phyloP scores from a whole-genome alignment of 2,329 filamentous ascomycete genomes.

The Apiospora aurea region DNA sequence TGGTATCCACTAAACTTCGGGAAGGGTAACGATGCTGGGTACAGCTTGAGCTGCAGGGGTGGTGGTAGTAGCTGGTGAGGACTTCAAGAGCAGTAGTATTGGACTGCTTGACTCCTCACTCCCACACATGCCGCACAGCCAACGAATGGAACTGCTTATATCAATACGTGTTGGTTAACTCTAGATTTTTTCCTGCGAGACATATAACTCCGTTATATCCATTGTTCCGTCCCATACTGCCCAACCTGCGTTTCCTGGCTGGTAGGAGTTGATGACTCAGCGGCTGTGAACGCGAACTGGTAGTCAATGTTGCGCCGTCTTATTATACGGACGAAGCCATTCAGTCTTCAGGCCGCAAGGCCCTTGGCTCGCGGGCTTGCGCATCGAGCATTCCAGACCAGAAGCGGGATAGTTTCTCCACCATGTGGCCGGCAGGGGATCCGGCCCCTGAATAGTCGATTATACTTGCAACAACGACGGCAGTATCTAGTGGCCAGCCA shows the following conservation, averaged over 20 bases:
- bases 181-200: not conserved
- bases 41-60: conserved; percentile 2
- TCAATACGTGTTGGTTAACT: not conserved
- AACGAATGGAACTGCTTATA: not conserved
- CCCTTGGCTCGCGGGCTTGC: not conserved
- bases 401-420: not conserved
- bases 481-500: not conserved
- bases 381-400: not conserved
- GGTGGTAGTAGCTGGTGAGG: not conserved
- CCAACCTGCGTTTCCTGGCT: not conserved
- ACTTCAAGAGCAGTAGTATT: not conserved
- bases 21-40: not conserved
- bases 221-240: not conserved
- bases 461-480: not conserved
- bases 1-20: not conserved
- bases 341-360: not conserved
- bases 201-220: not conserved
- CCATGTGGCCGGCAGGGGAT: not conserved
- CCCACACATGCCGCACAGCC: not conserved
- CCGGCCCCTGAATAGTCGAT: not conserved
- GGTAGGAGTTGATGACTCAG: not conserved
- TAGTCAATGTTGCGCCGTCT: conserved; percentile 28
- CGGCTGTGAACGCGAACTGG: not conserved
- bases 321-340: conserved; percentile 17
- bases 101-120: not conserved